Base-by-base conservation (phyloP, 2,329 filamentous ascomycete species). In the Sporothrix brunneoviolacea region DNA sequence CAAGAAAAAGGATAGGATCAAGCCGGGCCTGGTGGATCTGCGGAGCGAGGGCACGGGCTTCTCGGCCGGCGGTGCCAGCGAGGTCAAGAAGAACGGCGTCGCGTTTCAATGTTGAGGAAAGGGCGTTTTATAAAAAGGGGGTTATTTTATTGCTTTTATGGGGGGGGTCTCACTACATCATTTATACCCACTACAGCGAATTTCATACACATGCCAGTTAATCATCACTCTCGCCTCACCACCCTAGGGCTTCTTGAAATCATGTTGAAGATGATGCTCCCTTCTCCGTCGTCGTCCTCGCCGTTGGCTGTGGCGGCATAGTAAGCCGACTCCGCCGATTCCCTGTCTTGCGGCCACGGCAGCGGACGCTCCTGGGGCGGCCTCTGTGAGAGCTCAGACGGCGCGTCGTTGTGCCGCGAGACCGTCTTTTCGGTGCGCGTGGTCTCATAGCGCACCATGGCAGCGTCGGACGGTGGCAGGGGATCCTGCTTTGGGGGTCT, bases 1-100 rank as follows among this genome's bases (percentile, higher is more conserved):
- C 51, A 63, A 67, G 42, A 66, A 68, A 42, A 72, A 75, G 58
- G 76, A 82, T 32, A 79, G 72, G 47, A 75, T 85, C 32, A 80
- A 75, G 53, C 80, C 83, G 0, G 91, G 91, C 0, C 63, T 96
- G 30, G 83, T 96, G 3, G 81, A 86, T 61, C 77, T 97, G 43
- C 83, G 80, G 58, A 88, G 84, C 32, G 91, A 96, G 60, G 91
- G 91, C 0, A 97, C 91, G 0, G 91, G 91, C 0, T 97, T 95
- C 67, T 91, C 91, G 4, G 86, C 88, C 4, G 84, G 85, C n/a
- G 91, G 93, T 3, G 79, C 80, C 46, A 95, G 86, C 62, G 79
- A 87, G 59, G 89, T 94, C 15, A 86, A 86, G 68, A 93, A 84
- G 65, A 70, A 77, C 4, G 85, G 86, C 0, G 82, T 94, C 16